These are phyloP conservation scores for Kuraishia piskuri DNA, from an alignment of 805 yeast genomes.

Conservation along the genomic window DNA sequence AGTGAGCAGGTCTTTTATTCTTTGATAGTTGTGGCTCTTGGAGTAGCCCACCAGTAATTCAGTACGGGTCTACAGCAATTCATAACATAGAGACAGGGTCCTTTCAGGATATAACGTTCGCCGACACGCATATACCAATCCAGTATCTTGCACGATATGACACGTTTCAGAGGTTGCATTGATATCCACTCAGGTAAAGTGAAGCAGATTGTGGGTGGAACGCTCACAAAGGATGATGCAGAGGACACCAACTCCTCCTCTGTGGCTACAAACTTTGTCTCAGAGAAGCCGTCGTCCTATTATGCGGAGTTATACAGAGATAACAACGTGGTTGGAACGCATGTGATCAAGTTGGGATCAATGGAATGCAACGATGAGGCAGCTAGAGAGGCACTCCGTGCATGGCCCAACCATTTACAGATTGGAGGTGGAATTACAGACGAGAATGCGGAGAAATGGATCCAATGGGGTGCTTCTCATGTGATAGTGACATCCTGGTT, in stretches of 20 bases:
- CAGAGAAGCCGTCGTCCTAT: conserved; percentile 62
- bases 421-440: conserved; percentile 89
- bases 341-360: conserved; percentile 86
- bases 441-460: conserved; percentile 70
- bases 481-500: conserved; percentile 90
- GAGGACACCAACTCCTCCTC: conserved; percentile 23
- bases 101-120: too few relatives aligned
- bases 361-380: conserved; percentile 71
- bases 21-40: too few relatives aligned
- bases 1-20: too few relatives aligned
- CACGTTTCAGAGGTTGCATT: conserved; percentile 86
- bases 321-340: conserved; percentile 64
- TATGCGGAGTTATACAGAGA: conserved; percentile 64
- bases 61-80: too few relatives aligned
- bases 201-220: conserved; percentile 95
- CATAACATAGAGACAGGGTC: neutral
- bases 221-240: conserved; percentile 51
- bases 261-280: conserved; percentile 69
- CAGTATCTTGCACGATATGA: conserved; percentile 37
- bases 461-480: conserved; percentile 71
- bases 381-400: conserved; percentile 62
- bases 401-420: conserved; percentile 73
- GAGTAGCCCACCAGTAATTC: too few relatives aligned
- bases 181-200: conserved; percentile 94
- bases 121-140: too few relatives aligned